Evolutionary conservation across 2,329 filamentous ascomycete species (phyloP), one percentile per base, ranked within the genome.

Genomic region (Penicillium sp.): DNA sequence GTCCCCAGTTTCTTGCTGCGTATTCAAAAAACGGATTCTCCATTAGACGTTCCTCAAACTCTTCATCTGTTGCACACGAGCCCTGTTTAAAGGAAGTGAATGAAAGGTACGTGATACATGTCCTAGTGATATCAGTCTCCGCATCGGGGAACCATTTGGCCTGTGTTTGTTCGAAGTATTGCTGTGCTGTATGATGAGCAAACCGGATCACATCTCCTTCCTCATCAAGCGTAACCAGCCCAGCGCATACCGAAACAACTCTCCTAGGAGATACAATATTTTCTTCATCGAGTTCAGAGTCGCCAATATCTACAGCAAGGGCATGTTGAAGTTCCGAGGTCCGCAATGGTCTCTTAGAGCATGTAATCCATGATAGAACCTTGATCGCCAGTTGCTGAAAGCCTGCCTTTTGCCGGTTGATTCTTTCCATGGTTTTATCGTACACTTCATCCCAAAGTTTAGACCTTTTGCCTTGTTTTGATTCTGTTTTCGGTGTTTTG

Each of bases 351-450:
- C 69, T 66, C 47, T 62, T 70, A 1, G 75, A 66, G 28, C 57
- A 74, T 0, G 65, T 67, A 9, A 81, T 72, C 78, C 75, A 81
- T 0, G 64, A 64, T 0, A 81, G 56, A 3, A 68, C 65, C 21
- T 72, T 56, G 5, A 66, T 73, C 0, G 79, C 79, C 42, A 79
- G 65, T 0, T 70, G 55, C n/a, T 45, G 38, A 9, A 69, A 60
- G 3, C 68, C 71, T 0, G 48, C 1, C 0, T 62, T 14, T 46
- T 82, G 79, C 0, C 61, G 56, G 12, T 72, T 51, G 20, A 82
- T 79, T 20, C 79, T 66, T 2, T 73, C 40, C 65, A 81, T 75
- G 0, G 74, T 71, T 0, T 72, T 57, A 0, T 70, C 57, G 47
- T 83, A 83, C 0, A 73, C 73, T 9, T 61, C 8, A n/a, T 75